Conservation (phyloP, 2,329 filamentous ascomycete species). For the Nemania abortiva region DNA sequence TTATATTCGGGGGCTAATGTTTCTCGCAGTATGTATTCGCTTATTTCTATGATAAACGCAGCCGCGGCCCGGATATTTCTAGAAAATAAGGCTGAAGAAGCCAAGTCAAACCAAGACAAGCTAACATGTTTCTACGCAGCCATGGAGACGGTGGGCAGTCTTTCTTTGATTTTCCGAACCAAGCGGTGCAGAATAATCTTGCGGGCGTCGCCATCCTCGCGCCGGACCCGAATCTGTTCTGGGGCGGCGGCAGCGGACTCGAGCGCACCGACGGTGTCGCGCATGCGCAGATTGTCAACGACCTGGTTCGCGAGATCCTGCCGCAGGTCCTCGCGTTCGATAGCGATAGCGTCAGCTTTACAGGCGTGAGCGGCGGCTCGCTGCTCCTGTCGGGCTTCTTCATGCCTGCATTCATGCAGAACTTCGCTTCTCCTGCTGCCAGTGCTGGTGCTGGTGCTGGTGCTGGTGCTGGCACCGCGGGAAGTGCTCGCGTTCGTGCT, state of each 20-base stretch:
- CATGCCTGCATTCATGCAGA: slow-evolving; percentile 66
- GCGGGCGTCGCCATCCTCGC: slow-evolving; percentile 67
- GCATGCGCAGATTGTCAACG: slow-evolving; percentile 67
- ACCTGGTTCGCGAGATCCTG: slow-evolving; percentile 62
- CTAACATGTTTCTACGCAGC: too few species aligned
- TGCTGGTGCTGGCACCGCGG: not conserved
- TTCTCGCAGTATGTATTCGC: too few species aligned
- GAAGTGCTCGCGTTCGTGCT: slow-evolving; percentile 3
- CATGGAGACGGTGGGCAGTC: slow-evolving; percentile 71
- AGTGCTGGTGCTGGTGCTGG: not conserved
- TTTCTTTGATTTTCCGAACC: slow-evolving; percentile 69
- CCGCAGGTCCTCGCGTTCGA: slow-evolving; percentile 67
- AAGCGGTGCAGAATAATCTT: slow-evolving; percentile 62
- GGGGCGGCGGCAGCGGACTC: slow-evolving; percentile 66
- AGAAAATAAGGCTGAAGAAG: too few species aligned
- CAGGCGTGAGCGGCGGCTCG: slow-evolving; percentile 67
- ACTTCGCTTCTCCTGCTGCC: slow-evolving; percentile 51
- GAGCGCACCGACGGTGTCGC: slow-evolving; percentile 66
- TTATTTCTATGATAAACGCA: too few species aligned
- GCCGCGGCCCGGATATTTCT: too few species aligned
- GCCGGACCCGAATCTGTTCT: slow-evolving; percentile 67
- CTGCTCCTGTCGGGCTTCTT: slow-evolving; percentile 69
- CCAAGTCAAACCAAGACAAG: too few species aligned
- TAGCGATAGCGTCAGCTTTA: slow-evolving; percentile 65
- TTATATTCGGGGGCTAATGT: too few species aligned